A percentile compares a stretch with the other conserved stretches of the same genome.
These are phyloP conservation scores for Flaveria floridana DNA, from an alignment of 140 eudicot species.

Conservation along the genomic window DNA sequence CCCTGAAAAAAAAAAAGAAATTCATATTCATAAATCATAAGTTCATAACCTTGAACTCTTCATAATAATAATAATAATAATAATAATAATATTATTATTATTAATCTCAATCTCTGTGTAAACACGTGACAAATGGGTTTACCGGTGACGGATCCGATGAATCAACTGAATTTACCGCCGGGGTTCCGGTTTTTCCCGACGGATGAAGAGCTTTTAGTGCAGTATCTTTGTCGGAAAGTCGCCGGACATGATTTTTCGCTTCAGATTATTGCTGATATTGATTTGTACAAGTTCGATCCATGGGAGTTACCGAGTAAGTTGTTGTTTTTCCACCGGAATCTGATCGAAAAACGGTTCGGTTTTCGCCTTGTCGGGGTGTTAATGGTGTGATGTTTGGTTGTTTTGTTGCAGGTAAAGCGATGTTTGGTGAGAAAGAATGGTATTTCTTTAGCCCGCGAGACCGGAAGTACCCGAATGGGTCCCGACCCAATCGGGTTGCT, in stretches of 20 bases:
- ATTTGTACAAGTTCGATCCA: slow-evolving; percentile 74
- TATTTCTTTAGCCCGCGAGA: slow-evolving; percentile 81
- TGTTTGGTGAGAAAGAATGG: slow-evolving; percentile 89
- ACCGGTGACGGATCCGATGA: slow-evolving; percentile 68
- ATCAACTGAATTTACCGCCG: slow-evolving; percentile 74
- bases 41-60: neutral
- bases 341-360: too few species aligned
- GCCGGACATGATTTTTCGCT: slow-evolving; percentile 67
- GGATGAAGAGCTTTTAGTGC: slow-evolving; percentile 80
- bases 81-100: neutral
- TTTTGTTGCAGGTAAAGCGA: slow-evolving; percentile 51
- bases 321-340: too few species aligned
- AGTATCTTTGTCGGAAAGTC: slow-evolving; percentile 67
- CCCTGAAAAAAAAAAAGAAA: slow-evolving; percentile 25
- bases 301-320: slow-evolving; percentile 79
- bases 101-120: neutral
- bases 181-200: slow-evolving; percentile 85
- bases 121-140: slow-evolving; percentile 52
- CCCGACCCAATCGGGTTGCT: slow-evolving; percentile 82
- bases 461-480: slow-evolving; percentile 83
- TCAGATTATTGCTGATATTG: slow-evolving; percentile 66
- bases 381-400: neutral
- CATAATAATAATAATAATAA: neutral
- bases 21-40: neutral
- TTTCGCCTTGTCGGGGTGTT: too few species aligned